Evolutionary conservation across 2,329 filamentous ascomycete species (phyloP).

Genomic region (Sordariomycetes sp.): DNA sequence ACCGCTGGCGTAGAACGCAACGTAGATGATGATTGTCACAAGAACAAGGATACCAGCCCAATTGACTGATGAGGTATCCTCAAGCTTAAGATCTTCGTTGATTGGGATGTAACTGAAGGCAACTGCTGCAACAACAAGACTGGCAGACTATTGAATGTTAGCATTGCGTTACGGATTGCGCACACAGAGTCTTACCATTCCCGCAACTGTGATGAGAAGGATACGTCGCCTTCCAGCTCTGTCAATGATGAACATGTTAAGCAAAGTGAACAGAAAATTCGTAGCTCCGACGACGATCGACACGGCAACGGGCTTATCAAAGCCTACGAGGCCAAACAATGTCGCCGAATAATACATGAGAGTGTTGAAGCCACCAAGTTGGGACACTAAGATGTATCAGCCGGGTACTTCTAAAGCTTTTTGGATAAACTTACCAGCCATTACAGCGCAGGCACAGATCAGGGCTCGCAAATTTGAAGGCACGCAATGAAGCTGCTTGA

Average conservation of each 20-base stretch:
- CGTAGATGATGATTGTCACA: constrained; percentile 31
- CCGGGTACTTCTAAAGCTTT: too few relatives aligned
- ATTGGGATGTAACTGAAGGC: constrained; percentile 33
- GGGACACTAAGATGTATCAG: constrained; percentile 28
- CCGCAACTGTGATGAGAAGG: constrained; percentile 30
- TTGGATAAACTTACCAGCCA: constrained; percentile 18
- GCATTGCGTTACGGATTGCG: not conserved
- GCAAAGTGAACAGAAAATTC: constrained; percentile 38
- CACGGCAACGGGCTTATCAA: constrained; percentile 37
- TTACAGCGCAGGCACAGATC: constrained; percentile 29
- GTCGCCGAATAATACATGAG: constrained; percentile 8
- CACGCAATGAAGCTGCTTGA: constrained; percentile 19
- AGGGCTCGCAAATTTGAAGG: constrained; percentile 27
- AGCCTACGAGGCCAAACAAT: constrained; percentile 29
- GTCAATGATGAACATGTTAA: constrained; percentile 37
- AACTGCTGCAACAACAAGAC: constrained; percentile 27
- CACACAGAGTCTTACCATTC: constrained; percentile 21
- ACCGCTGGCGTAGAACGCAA: constrained; percentile 26
- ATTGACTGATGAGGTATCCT: constrained; percentile 14
- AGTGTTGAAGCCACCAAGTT: constrained; percentile 6
- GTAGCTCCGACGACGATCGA: constrained; percentile 31
- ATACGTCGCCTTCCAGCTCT: constrained; percentile 32
- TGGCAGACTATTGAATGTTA: constrained; percentile 11
- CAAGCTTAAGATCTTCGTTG: constrained; percentile 27
- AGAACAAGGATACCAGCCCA: constrained; percentile 12